Percentiles rank a stretch among this genome's conserved stretches.
Conservation (phyloP, 169 alveolate genomes). For the Plasmodium malariae region DNA sequence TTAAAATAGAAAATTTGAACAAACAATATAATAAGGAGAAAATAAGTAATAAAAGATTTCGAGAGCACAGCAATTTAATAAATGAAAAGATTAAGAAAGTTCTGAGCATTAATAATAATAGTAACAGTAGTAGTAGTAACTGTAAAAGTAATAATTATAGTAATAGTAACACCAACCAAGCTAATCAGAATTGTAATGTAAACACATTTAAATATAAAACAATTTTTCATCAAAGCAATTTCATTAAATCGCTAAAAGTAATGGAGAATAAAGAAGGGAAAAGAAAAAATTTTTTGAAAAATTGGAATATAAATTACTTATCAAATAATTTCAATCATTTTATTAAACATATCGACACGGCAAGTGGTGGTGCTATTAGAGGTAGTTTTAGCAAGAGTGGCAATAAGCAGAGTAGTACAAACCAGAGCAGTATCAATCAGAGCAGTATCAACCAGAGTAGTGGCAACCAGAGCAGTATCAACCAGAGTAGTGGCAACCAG, state of each 20-base stretch:
- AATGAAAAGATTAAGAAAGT: constrained; percentile 20
- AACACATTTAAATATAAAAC: constrained; percentile 24
- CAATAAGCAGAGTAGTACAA: not conserved
- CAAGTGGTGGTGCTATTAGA: not conserved
- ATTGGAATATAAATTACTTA: constrained; percentile 68
- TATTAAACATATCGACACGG: constrained; percentile 23
- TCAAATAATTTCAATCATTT: constrained; percentile 55
- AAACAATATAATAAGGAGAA: constrained; percentile 22
- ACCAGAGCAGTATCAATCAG: not conserved
- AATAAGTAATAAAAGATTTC: constrained; percentile 21
- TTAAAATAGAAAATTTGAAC: constrained; percentile 19
- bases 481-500: not conserved
- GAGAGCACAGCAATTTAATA: constrained; percentile 1
- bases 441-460: not conserved
- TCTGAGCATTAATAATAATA: too few species aligned
- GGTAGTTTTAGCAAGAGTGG: not conserved
- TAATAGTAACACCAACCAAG: not conserved
- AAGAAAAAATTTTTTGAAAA: constrained; percentile 55
- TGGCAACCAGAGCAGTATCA: not conserved
- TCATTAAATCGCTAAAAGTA: constrained; percentile 12
- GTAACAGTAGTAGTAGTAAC: too few species aligned
- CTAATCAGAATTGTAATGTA: constrained; percentile 36
- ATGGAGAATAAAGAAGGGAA: constrained; percentile 63
- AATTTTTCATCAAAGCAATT: constrained; percentile 2
- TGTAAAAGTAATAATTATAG: too few species aligned